These are phyloP conservation scores for Venturia nashicola DNA, from an alignment of 2,329 filamentous ascomycete species.

Conservation along the genomic window DNA sequence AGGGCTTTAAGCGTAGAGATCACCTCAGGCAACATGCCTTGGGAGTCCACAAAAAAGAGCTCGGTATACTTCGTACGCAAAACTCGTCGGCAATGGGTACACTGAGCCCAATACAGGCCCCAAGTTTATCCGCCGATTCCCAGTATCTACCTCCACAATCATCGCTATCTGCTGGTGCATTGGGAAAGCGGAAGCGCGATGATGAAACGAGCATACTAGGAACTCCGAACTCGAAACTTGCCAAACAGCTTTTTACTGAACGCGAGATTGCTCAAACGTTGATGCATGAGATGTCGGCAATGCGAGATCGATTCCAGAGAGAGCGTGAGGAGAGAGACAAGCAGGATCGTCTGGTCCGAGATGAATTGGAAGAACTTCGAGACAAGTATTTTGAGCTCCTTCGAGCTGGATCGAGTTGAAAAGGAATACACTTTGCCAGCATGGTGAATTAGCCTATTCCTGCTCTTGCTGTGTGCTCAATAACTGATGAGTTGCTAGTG, in stretches of 20 bases:
- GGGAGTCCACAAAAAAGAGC: background rate
- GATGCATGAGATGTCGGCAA: background rate
- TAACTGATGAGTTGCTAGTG: too few species aligned
- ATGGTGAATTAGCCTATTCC: too few species aligned
- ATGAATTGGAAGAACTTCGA: background rate
- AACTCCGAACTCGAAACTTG: background rate
- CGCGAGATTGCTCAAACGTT: background rate
- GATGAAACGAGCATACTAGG: background rate
- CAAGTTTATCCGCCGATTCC: background rate
- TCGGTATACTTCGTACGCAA: background rate
- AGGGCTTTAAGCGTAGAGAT: background rate
- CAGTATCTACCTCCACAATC: background rate
- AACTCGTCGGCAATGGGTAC: background rate
- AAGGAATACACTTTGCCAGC: too few species aligned
- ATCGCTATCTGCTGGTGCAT: background rate
- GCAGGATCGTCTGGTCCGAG: background rate
- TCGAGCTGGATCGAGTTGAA: background rate
- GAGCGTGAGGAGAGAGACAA: background rate
- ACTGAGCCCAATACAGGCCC: background rate
- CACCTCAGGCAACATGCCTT: background rate
- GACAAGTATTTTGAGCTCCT: background rate
- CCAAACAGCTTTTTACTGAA: background rate
- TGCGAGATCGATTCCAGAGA: background rate
- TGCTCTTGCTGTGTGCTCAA: too few species aligned
- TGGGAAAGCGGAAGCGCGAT: background rate